Evolutionary conservation across 2,329 filamentous ascomycete genomes (phyloP).

Genomic region (Hymenoscyphus linearis): DNA sequence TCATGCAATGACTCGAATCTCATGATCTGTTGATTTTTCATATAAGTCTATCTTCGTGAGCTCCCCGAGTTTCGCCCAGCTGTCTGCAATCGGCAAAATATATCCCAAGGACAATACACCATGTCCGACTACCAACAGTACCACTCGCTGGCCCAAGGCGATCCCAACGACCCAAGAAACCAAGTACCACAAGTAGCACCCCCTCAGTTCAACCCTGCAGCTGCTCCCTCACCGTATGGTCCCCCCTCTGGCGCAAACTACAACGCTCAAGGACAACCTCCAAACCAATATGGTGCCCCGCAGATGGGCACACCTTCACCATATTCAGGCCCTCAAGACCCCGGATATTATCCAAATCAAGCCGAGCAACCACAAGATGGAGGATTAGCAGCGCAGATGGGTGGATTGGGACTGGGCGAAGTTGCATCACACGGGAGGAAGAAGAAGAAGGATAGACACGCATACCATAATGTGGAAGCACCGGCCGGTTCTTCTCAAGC

Average conservation of each 20-base stretch:
- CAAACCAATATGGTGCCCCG: constrained; percentile 13
- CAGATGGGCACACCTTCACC: constrained; percentile 31
- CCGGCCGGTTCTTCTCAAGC: constrained; percentile 60
- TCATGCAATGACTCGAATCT: constrained; percentile 10
- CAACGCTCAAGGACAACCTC: constrained; percentile 12
- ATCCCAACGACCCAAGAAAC: constrained; percentile 48
- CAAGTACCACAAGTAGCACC: constrained; percentile 45
- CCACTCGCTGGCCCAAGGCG: constrained; percentile 51
- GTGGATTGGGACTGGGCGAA: constrained; percentile 60
- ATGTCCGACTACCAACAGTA: constrained; percentile 55
- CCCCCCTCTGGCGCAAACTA: constrained; percentile 17
- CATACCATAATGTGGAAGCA: constrained; percentile 80
- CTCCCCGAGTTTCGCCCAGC: background rate
- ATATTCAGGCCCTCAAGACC: constrained; percentile 25
- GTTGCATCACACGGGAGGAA: constrained; percentile 47
- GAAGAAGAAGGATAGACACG: constrained; percentile 95
- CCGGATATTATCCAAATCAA: constrained; percentile 27
- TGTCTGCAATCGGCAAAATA: background rate
- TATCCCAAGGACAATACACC: constrained; percentile 16
- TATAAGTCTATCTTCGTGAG: background rate
- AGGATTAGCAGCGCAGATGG: constrained; percentile 67
- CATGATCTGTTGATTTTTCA: constrained; percentile 4
- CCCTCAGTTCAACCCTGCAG: constrained; percentile 51
- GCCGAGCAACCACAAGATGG: constrained; percentile 38
- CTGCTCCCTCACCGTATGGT: constrained; percentile 47